Evolutionary conservation across 176 grass and related monocot species (phyloP).

Genomic region (Areca catechu): DNA sequence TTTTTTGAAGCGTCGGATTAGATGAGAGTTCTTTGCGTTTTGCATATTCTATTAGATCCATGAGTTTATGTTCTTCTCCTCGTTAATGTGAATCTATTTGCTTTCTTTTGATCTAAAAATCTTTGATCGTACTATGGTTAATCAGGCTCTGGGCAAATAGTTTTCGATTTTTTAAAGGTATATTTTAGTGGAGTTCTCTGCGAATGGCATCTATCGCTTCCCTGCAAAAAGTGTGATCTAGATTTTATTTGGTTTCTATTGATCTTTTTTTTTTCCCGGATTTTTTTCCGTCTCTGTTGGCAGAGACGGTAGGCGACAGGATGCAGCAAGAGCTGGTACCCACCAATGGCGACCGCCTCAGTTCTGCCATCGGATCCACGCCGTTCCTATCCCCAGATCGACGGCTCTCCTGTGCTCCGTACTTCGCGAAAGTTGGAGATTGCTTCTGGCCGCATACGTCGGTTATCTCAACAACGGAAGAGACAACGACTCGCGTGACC

Average conservation of each 20-base stretch:
- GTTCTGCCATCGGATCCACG: constrained; percentile 46
- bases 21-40: no score
- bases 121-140: no score
- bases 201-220: no score
- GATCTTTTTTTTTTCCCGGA: background rate
- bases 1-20: no score
- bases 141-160: no score
- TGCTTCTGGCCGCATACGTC: constrained; percentile 44
- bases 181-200: no score
- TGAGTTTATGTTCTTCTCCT: no score
- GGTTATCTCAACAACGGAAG: constrained; percentile 41
- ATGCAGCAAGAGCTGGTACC: constrained; percentile 64
- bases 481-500: constrained; percentile 23
- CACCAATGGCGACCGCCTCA: constrained; percentile 40
- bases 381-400: constrained; percentile 46
- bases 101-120: no score
- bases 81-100: no score
- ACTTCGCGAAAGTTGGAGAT: constrained; percentile 36
- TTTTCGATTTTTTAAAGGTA: no score
- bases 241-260: constrained; percentile 7
- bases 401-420: constrained; percentile 34
- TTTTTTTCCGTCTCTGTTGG: constrained; percentile 11
- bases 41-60: no score
- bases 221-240: no score
- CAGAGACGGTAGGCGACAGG: constrained; percentile 11